These are phyloP conservation scores for Russula compacta DNA, from an alignment of 768 basidiomycete species.

Conservation along the genomic window DNA sequence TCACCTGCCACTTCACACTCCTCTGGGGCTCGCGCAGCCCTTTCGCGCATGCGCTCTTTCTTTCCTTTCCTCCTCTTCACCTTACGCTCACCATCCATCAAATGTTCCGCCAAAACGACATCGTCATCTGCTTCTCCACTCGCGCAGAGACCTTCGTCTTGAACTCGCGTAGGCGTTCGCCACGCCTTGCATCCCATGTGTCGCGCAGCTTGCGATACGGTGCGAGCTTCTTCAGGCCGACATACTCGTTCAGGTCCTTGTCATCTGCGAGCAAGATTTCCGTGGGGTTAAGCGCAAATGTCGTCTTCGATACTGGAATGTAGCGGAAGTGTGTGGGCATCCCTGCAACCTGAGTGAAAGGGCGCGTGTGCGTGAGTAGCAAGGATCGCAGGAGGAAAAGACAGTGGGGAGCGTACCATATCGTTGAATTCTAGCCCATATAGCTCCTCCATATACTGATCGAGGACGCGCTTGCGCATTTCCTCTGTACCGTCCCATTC, in stretches of 20 bases:
- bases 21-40: constrained; percentile 26
- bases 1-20: constrained; percentile 21
- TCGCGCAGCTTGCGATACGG: constrained; percentile 65
- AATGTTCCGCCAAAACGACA: constrained; percentile 13
- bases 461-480: constrained; percentile 73
- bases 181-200: constrained; percentile 57
- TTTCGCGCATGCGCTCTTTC: constrained; percentile 55
- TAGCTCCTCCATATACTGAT: constrained; percentile 87
- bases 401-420: constrained; percentile 47
- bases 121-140: constrained; percentile 17
- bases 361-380: background rate
- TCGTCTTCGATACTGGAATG: constrained; percentile 50
- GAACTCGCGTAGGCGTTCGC: constrained; percentile 62
- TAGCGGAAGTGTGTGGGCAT: constrained; percentile 93
- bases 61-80: constrained; percentile 60
- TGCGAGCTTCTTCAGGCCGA: constrained; percentile 83
- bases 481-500: constrained; percentile 89
- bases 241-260: constrained; percentile 84
- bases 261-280: constrained; percentile 92
- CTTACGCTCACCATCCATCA: constrained; percentile 24
- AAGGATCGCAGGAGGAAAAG: background rate
- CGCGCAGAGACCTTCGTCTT: constrained; percentile 50
- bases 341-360: constrained; percentile 59
- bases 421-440: constrained; percentile 93
- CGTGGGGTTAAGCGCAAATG: constrained; percentile 63